phyloP scores from a whole-genome alignment of 306 rosid species.

The Gastrolobium villosum region DNA sequence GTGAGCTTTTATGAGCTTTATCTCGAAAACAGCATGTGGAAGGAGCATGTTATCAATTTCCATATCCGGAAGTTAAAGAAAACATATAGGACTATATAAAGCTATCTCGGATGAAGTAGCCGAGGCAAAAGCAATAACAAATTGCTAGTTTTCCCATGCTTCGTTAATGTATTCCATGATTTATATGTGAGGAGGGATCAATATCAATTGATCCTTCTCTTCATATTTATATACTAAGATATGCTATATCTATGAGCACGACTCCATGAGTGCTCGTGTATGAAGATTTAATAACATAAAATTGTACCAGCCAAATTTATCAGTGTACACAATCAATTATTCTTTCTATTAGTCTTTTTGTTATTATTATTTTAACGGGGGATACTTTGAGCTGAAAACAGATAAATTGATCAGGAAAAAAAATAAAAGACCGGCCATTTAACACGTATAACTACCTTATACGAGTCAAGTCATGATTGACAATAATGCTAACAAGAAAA shows the following conservation, averaged over 20 bases:
- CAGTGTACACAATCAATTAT: too few relatives aligned
- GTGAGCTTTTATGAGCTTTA: conserved; percentile 56
- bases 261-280: not conserved
- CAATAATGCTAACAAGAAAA: not conserved
- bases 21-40: conserved; percentile 59
- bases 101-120: not conserved
- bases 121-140: not conserved
- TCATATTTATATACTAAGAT: not conserved
- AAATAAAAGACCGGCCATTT: not conserved
- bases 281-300: not conserved
- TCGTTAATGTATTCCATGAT: not conserved
- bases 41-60: conserved; percentile 61
- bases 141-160: conserved; percentile 26
- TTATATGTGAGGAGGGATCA: conserved; percentile 13
- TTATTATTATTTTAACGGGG: too few relatives aligned
- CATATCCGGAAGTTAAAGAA: conserved; percentile 45
- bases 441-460: too few relatives aligned
- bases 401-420: too few relatives aligned
- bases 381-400: too few relatives aligned
- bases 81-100: conserved; percentile 1
- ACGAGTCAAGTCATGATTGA: too few relatives aligned
- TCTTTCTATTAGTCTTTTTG: too few relatives aligned
- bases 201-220: not conserved
- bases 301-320: not conserved
- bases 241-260: not conserved